Percentiles rank a stretch among this genome's conserved stretches.
phyloP scores from a whole-genome alignment of 306 rosid genomes.

The Prunus davidiana region DNA sequence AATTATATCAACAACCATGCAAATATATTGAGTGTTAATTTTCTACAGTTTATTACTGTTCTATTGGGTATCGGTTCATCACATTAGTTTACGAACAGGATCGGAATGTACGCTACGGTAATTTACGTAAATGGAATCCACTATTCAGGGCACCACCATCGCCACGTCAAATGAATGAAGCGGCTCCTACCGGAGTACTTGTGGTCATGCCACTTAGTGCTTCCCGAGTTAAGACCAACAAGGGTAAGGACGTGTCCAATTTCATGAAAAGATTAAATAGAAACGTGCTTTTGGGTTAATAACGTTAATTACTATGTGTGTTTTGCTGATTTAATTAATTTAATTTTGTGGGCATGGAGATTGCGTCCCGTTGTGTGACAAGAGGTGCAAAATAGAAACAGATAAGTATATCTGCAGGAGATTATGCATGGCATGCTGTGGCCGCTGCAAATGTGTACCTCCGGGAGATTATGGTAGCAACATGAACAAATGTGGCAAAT shows the following conservation, averaged over 20 bases:
- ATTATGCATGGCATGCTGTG: not conserved
- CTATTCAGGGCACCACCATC: not conserved
- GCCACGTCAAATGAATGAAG: not conserved
- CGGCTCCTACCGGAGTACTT: not conserved
- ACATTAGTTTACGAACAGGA: not conserved
- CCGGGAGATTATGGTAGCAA: not conserved
- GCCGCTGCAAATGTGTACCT: slow-evolving; percentile 8
- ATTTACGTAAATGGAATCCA: not conserved
- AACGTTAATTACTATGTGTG: not conserved
- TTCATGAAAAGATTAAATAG: no score
- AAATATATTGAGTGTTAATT: not conserved
- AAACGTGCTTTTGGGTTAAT: not conserved
- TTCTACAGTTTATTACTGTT: not conserved
- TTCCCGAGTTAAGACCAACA: not conserved
- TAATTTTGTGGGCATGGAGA: not conserved
- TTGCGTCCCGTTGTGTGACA: not conserved
- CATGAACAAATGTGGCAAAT: slow-evolving; percentile 1
- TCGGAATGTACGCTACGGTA: not conserved
- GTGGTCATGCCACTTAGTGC: not conserved
- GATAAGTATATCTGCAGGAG: not conserved
- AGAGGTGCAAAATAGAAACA: not conserved
- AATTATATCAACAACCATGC: not conserved
- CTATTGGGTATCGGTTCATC: not conserved
- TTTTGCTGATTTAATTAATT: not conserved
- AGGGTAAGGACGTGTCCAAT: not conserved